These are phyloP conservation scores for Monosporascus sp. DNA, from an alignment of 2,329 filamentous ascomycete species.

Conservation along the genomic window DNA sequence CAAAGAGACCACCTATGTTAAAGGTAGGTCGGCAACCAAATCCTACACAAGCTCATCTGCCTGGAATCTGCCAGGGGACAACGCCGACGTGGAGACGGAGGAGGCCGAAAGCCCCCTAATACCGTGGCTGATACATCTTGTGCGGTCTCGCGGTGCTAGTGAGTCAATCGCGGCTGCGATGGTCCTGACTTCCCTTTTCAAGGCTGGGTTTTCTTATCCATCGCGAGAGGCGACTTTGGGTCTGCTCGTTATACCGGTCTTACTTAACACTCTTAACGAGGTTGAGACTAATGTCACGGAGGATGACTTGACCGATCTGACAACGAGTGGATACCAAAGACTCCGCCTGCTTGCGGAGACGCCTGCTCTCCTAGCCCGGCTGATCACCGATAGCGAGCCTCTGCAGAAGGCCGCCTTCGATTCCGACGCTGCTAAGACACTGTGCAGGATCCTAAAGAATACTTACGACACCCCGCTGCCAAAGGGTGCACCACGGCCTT, in stretches of 20 bases:
- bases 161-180: conserved; percentile 65
- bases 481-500: conserved; percentile 26
- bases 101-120: conserved; percentile 67
- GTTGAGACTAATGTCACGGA: conserved; percentile 33
- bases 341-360: conserved; percentile 63
- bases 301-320: conserved; percentile 21
- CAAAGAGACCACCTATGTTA: conserved; percentile 29
- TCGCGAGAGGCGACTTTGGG: conserved; percentile 60
- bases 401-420: conserved; percentile 82
- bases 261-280: conserved; percentile 62
- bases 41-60: conserved; percentile 19
- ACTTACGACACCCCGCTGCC: conserved; percentile 43
- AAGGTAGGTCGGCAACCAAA: conserved; percentile 22
- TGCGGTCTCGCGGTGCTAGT: conserved; percentile 52
- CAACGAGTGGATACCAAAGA: conserved; percentile 30
- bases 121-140: conserved; percentile 65
- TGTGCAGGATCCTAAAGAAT: conserved; percentile 45
- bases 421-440: conserved; percentile 41
- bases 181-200: conserved; percentile 65
- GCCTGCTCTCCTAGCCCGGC: conserved; percentile 69
- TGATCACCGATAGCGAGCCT: conserved; percentile 72
- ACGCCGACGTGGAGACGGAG: conserved; percentile 37
- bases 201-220: conserved; percentile 60
- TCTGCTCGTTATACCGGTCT: conserved; percentile 63
- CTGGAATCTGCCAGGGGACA: conserved; percentile 22